Percentiles rank a stretch among this genome's conserved stretches.
phyloP scores from a whole-genome alignment of 257 asterid species.

The Fraxinus cuspidata region DNA sequence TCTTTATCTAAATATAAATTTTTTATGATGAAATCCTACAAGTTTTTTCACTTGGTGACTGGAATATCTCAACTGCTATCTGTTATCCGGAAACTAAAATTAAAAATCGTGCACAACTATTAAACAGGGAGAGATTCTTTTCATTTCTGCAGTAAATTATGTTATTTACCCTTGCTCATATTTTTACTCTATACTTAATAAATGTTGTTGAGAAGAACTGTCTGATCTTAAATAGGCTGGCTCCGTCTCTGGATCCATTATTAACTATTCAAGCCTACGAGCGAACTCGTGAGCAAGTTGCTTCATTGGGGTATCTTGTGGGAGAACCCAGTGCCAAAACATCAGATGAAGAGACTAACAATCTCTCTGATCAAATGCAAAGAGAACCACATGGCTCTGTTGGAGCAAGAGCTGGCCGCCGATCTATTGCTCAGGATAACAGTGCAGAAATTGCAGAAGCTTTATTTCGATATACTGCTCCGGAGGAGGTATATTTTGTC shows the following conservation, averaged over 20 bases:
- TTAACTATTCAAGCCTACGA: constrained; percentile 79
- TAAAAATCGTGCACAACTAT: neutral
- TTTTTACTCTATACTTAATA: neutral
- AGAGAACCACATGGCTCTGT: constrained; percentile 88
- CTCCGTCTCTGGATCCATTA: constrained; percentile 87
- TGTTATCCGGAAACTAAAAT: neutral
- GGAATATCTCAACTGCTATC: neutral
- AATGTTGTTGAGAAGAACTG: constrained; percentile 1
- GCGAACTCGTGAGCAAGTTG: constrained; percentile 84
- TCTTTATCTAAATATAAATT: neutral
- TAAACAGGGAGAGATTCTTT: neutral
- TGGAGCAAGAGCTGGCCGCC: constrained; percentile 83
- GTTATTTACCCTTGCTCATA: neutral
- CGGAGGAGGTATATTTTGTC: constrained; percentile 73
- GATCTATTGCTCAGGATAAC: constrained; percentile 91
- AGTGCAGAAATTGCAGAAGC: constrained; percentile 78
- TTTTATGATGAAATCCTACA: neutral
- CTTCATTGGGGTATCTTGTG: constrained; percentile 67
- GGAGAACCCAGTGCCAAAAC: constrained; percentile 42
- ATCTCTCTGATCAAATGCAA: constrained; percentile 32
- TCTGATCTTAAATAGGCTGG: constrained; percentile 51
- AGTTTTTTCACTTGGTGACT: neutral
- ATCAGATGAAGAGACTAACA: constrained; percentile 25
- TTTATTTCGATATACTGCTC: constrained; percentile 84
- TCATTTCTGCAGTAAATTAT: neutral